Base-by-base conservation (phyloP, 2,329 filamentous ascomycete genomes). In the Tolypocladium tropicale region DNA sequence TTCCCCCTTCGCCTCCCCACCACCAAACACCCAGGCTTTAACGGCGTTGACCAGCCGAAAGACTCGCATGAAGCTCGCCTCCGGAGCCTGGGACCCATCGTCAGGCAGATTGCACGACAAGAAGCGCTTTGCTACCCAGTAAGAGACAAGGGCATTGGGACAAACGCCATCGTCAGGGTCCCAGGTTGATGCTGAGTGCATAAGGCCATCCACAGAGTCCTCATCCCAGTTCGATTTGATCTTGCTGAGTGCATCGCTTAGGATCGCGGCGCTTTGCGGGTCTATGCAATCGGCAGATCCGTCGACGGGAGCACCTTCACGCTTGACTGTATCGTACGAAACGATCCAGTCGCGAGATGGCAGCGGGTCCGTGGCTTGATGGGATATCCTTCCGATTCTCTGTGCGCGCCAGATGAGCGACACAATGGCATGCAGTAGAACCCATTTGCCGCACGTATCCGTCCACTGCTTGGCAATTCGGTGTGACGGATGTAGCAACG, bases 401-500 rank as follows among this genome's bases (percentile, higher is more conserved):
- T 43, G 52, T n/a, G 28, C 28, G 37, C 52, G 52, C 37, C 52
- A 46, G n/a, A 46, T 46, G 36, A 53, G 37, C n/a, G 52, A 39
- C 10, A 53, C 46, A 10, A 53, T 11, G 52, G 37, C 36, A 30
- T 21, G 23, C 18, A 46, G 32, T 5, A 53, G 36, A 16, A 41
- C n/a, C 37, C 18, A 46, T 41, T 43, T 53, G 7, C 52, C 52
- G 25, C 39, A 14, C 37, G 39, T 34, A 10, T 41, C 37, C 2
- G 37, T 53, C 23, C 28, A 25, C 32, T n/a, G 10, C 28, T 43
- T 34, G 37, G 25, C 21, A 21, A 53, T 46, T 11, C 37, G 28
- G n/a, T 46, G 14, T 4, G 37, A 78, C 6, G 74, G 72, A 59
- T 86, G 78, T 55, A 88, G 74, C 46, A 90, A 72, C 1, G 82